Conservation (phyloP, 2,329 filamentous ascomycete genomes). For the Talaromyces sp. region DNA sequence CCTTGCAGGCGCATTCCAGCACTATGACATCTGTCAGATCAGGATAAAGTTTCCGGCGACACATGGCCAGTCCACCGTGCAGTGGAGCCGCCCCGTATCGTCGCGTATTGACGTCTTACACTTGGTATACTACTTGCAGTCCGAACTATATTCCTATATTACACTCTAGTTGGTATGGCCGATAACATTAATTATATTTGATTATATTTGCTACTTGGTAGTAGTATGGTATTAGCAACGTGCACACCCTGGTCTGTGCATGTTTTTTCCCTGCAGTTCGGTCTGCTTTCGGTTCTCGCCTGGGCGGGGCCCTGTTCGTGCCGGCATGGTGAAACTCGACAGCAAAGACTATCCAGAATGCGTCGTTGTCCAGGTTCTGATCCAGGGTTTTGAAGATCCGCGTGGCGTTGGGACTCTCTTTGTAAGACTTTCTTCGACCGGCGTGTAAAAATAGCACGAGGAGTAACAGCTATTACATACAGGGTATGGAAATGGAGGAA, state of each 20-base stretch:
- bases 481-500: background rate
- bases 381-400: background rate
- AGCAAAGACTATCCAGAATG: background rate
- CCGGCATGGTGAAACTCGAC: background rate
- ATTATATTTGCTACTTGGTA: too few species aligned
- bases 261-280: too few species aligned
- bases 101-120: too few species aligned
- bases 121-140: too few species aligned
- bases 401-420: background rate
- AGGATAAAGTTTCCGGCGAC: background rate
- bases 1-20: background rate
- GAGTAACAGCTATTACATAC: too few species aligned
- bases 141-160: background rate
- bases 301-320: background rate
- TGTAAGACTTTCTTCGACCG: too few species aligned
- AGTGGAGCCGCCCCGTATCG: background rate
- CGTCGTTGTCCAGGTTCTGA: background rate
- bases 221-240: too few species aligned
- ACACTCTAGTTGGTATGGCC: too few species aligned
- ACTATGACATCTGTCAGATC: background rate
- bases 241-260: background rate
- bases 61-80: background rate
- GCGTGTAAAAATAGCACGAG: too few species aligned
- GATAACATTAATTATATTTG: too few species aligned
- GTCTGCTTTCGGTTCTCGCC: background rate